A percentile compares a stretch with the other conserved stretches of the same genome.
phyloP scores from a whole-genome alignment of 163 green algal genomes.

The Chlorella variabilis region DNA sequence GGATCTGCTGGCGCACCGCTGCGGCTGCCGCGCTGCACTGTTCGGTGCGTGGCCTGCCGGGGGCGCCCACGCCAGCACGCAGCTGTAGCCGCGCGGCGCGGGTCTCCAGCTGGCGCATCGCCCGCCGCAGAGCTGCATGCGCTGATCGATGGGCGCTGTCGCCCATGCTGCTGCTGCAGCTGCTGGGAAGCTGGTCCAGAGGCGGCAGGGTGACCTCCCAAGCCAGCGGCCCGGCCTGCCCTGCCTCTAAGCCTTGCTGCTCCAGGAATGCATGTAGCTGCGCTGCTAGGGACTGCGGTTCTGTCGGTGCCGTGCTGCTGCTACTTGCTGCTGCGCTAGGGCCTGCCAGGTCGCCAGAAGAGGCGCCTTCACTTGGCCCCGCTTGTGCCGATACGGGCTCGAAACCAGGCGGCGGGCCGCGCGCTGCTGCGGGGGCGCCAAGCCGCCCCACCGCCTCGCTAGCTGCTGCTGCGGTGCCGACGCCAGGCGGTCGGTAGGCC shows the following conservation, averaged over 20 bases:
- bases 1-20: background rate
- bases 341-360: background rate
- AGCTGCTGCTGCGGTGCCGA: background rate
- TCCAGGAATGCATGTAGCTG: slow-evolving; percentile 11
- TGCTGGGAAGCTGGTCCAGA: background rate
- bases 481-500: background rate
- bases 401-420: background rate
- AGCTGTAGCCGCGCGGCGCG: slow-evolving; percentile 7
- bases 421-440: background rate
- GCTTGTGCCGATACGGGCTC: background rate
- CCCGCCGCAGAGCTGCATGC: background rate
- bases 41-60: background rate
- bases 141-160: background rate
- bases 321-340: background rate
- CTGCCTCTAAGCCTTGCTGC: background rate
- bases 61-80: background rate
- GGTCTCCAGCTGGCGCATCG: background rate
- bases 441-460: too few species aligned
- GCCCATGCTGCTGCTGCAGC: background rate
- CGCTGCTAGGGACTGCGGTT: background rate
- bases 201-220: slow-evolving; percentile 1
- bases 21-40: background rate
- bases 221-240: background rate
- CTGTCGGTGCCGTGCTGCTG: background rate
- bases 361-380: too few species aligned